Evolutionary conservation across 2,329 filamentous ascomycete genomes (phyloP), one percentile per base, ranked within the genome.

Genomic region (Xylariomycetidae sp.): DNA sequence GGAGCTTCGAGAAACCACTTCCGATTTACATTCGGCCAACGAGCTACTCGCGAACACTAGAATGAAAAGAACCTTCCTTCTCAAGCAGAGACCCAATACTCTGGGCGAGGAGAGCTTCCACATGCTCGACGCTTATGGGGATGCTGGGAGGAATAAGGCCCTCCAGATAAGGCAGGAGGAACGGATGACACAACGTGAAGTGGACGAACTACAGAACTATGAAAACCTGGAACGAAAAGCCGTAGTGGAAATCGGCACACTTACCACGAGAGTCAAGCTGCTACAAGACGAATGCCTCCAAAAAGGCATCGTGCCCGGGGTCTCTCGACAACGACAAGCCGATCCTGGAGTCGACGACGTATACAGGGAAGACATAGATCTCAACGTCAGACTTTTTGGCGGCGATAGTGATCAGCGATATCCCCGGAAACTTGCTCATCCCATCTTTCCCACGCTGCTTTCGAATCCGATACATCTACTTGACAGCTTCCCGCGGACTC

Each of bases 381-480:
- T 73, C 15, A 56, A 58, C 10, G 52, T 56, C 9, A 37, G 25
- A 29, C 40, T 44, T 18, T 43, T 44, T 33, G 35, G 42, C 8
- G 32, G 26, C 25, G 29, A 23, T 10, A 19, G 25, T 24, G 14
- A 39, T 10, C 35, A 38, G 25, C 42, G 52, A 8, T 37, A 42
- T 29, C 47, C 29, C 19, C 41, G 37, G 19, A 55, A 44, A 8
- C 49, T 70, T 5, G 57, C 58, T 6, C 63, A 70, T 41, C 46
- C 57, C 6, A 44, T 47, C 7, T 72, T 72, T 32, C 55, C 65
- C 6, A 53, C 64, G 17, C 54, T 75, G 6, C 53, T 74, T n/a
- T 66, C 67, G 6, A 68, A 67, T 27, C 69, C 68, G 1, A 58
- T 62, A 15, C 61, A 74, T 33, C 37, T 71, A 1, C 47, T 73